These are phyloP conservation scores for Plantago coronopus DNA, from an alignment of 305 asterid species.

Conservation along the genomic window DNA sequence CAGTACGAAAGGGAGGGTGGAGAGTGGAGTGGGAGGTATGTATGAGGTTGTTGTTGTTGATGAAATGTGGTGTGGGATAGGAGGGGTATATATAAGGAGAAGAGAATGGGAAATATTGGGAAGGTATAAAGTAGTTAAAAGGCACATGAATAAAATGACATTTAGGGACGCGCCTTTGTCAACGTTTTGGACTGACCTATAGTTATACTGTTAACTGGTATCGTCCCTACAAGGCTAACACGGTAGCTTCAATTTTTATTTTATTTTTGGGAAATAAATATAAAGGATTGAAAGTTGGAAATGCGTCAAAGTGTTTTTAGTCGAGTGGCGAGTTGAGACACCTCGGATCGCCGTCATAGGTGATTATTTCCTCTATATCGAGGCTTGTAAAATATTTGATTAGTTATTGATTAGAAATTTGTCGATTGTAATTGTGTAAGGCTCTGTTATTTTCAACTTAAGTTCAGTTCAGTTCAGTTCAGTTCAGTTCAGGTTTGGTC, in stretches of 20 bases:
- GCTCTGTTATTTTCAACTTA: too few relatives aligned
- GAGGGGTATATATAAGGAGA: constrained; percentile 30
- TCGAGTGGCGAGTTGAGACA: too few relatives aligned
- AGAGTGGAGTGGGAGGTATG: not conserved
- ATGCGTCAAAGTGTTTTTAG: too few relatives aligned
- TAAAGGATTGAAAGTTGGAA: too few relatives aligned
- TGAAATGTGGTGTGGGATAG: not conserved
- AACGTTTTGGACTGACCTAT: constrained; percentile 17
- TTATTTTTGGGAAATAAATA: not conserved
- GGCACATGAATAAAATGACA: constrained; percentile 12
- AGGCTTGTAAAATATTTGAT: too few relatives aligned
- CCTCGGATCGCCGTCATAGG: not conserved
- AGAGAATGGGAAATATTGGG: not conserved
- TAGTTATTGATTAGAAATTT: too few relatives aligned
- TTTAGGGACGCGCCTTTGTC: constrained; percentile 25
- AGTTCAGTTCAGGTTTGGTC: too few relatives aligned
- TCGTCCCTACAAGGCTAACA: constrained; percentile 21
- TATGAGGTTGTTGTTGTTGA: not conserved
- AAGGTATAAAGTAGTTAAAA: constrained; percentile 9
- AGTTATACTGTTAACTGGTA: too few relatives aligned
- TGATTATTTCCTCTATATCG: too few relatives aligned
- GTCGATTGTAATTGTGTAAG: too few relatives aligned
- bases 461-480: too few relatives aligned
- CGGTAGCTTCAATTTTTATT: constrained; percentile 10
- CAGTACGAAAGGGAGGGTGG: not conserved